These are phyloP conservation scores for Bruguiera hainesii DNA, from an alignment of 441 rosid species.

Conservation along the genomic window DNA sequence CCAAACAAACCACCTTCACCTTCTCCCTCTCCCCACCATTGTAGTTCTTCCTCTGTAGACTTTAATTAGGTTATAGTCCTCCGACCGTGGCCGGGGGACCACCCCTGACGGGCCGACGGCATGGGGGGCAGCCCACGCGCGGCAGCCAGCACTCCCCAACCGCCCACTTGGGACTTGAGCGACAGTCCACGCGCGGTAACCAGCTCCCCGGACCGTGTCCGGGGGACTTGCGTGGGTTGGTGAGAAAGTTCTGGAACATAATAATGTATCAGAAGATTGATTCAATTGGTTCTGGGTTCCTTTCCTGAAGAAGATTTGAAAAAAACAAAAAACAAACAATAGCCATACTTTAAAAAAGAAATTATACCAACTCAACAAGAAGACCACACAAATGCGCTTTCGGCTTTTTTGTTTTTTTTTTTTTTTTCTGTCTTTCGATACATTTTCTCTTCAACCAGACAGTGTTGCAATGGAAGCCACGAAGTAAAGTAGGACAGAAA, in stretches of 20 bases:
- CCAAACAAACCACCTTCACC: too few relatives aligned
- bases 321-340: neutral
- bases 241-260: constrained; percentile 1
- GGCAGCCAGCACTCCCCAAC: too few relatives aligned
- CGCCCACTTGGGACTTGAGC: too few relatives aligned
- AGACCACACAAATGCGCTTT: neutral
- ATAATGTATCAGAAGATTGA: neutral
- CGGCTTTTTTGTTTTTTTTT: too few relatives aligned
- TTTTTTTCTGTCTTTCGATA: neutral
- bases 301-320: neutral
- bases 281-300: neutral
- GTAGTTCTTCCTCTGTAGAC: neutral
- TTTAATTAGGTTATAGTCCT: neutral
- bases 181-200: too few relatives aligned
- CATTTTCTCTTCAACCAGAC: constrained; percentile 36
- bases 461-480: neutral
- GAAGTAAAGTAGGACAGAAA: neutral
- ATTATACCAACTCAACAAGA: neutral
- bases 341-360: neutral
- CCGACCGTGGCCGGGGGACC: too few relatives aligned
- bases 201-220: too few relatives aligned
- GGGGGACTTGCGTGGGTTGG: neutral
- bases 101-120: too few relatives aligned
- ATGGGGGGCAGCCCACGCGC: too few relatives aligned
- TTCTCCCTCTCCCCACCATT: too few relatives aligned